These are phyloP conservation scores for Nematocida ironsii DNA, from an alignment of 371 early-diverging fungal species.

Conservation along the genomic window DNA sequence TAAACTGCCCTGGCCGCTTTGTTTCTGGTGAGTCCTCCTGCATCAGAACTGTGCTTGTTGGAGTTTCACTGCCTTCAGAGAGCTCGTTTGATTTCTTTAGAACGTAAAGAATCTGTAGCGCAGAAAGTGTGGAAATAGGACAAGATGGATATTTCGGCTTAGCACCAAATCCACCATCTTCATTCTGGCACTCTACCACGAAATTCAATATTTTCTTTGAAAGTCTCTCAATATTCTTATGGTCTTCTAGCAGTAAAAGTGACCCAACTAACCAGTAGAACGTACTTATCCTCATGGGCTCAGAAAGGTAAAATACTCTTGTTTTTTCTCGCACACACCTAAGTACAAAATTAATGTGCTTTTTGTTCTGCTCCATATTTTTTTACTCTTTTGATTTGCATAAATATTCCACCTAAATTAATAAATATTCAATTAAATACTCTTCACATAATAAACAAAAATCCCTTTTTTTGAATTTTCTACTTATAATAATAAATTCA, in stretches of 20 bases:
- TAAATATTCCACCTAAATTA: too few relatives aligned
- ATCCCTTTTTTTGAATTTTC: too few relatives aligned
- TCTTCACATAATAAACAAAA: too few relatives aligned
- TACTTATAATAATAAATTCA: too few relatives aligned
- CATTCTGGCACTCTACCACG: slow-evolving; percentile 61
- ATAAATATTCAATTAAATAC: too few relatives aligned
- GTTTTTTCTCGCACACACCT: slow-evolving; percentile 34
- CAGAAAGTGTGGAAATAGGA: slow-evolving; percentile 82
- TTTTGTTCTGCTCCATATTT: slow-evolving; percentile 19
- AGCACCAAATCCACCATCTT: slow-evolving; percentile 83
- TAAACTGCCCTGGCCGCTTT: slow-evolving; percentile 40
- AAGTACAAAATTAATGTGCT: slow-evolving; percentile 57
- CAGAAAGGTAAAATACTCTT: slow-evolving; percentile 56
- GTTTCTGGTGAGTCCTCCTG: not conserved
- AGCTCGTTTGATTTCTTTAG: not conserved
- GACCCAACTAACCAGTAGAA: slow-evolving; percentile 64
- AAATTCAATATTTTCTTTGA: slow-evolving; percentile 28
- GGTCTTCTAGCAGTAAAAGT: slow-evolving; percentile 50
- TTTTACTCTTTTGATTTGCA: not conserved
- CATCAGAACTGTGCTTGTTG: not conserved
- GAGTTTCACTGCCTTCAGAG: too few relatives aligned
- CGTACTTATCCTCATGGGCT: slow-evolving; percentile 60
- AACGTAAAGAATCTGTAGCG: slow-evolving; percentile 82
- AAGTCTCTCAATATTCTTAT: slow-evolving; percentile 9
- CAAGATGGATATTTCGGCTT: slow-evolving; percentile 81